Evolutionary conservation across 1,284 basidiomycete genomes (phyloP).

Genomic region (Gymnopus androsaceus): DNA sequence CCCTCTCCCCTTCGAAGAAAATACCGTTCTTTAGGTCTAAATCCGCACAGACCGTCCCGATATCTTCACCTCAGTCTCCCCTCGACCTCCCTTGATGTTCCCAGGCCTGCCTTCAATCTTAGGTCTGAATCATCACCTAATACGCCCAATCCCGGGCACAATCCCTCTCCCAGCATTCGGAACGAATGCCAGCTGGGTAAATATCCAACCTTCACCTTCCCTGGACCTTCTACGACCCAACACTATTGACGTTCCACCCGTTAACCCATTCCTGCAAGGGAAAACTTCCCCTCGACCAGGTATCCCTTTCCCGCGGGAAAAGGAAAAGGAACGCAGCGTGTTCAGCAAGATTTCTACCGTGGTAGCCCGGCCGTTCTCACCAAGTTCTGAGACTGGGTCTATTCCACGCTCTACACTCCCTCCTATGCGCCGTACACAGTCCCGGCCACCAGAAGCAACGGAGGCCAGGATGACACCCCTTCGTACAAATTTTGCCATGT

Average conservation of each 20-base stretch:
- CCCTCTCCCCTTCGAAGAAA: conserved; percentile 4
- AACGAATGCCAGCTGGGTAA: conserved; percentile 2
- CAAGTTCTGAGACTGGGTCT: background rate
- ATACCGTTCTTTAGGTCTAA: conserved; percentile 9
- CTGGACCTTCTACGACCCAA: background rate
- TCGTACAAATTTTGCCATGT: background rate
- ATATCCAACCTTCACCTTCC: background rate
- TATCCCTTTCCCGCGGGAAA: conserved; percentile 2
- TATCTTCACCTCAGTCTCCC: background rate
- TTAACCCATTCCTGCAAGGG: conserved; percentile 5
- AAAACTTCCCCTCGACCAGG: background rate
- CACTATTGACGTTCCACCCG: background rate
- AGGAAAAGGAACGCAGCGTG: background rate
- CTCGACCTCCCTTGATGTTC: background rate
- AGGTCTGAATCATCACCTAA: background rate
- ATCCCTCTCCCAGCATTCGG: background rate
- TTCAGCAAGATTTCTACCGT: background rate
- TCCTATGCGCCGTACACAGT: conserved; percentile 6
- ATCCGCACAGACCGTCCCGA: background rate
- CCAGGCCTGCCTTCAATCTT: background rate
- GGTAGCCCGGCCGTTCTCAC: background rate
- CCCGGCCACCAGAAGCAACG: conserved; percentile 5
- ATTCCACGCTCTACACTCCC: too few relatives aligned
- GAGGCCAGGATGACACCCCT: background rate
- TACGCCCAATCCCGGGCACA: background rate